phyloP scores from a whole-genome alignment of 179 eudicot species.

The Beta lomatogona region DNA sequence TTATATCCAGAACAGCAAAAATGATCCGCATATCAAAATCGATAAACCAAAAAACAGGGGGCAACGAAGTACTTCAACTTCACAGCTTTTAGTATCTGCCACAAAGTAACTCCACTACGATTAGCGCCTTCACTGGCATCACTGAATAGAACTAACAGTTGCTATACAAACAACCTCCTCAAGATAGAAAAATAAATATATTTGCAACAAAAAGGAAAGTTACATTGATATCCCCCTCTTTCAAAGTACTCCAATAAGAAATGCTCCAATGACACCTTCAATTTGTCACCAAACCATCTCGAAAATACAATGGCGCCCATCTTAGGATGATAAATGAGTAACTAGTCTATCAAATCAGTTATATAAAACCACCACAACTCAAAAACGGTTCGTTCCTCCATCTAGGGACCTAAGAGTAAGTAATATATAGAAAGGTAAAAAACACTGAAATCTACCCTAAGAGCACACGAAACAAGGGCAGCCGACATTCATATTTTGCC shows the following conservation, averaged over 20 bases:
- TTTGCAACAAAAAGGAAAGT: background rate
- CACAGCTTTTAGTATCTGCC: constrained; percentile 69
- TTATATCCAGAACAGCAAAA: background rate
- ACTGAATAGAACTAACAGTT: background rate
- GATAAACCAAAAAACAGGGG: constrained; percentile 4
- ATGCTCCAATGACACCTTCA: background rate
- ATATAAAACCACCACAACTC: no score
- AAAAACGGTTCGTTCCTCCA: no score
- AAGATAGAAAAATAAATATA: background rate
- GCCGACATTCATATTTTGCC: background rate
- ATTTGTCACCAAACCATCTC: background rate
- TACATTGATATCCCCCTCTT: background rate
- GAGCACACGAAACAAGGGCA: constrained; percentile 4
- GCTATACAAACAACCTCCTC: background rate
- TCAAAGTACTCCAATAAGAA: background rate
- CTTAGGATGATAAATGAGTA: no score
- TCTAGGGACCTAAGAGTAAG: background rate
- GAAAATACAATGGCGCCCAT: no score
- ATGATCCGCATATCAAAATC: background rate
- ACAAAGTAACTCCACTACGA: constrained; percentile 52
- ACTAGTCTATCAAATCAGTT: no score
- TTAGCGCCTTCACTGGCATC: constrained; percentile 26
- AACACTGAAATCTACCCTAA: background rate
- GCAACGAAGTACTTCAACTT: constrained; percentile 61
- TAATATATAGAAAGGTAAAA: background rate